Base-by-base conservation (phyloP, 768 basidiomycete species). In the Rhizopogon vulgaris region DNA sequence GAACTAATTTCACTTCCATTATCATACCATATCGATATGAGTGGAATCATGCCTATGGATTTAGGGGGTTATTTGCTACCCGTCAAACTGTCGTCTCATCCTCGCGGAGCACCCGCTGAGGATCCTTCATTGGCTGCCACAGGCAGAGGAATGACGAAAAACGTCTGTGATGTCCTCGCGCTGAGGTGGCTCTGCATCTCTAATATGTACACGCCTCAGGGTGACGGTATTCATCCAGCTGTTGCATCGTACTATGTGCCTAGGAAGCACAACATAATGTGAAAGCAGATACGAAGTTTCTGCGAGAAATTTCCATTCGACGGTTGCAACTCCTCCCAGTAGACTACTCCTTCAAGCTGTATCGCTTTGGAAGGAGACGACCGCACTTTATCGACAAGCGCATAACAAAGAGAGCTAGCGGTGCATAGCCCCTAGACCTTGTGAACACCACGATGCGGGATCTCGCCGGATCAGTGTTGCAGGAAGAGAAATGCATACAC, bases 401-500 rank as follows among this genome's bases (percentile, higher is more conserved):
- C 32, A 24, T 32, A 22, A 34, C 32, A 46, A 34, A 14, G 45
- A 46, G 32, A 32, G 12, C 25, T 34, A 24, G 45, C 32, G 32
- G 28, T 46, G 45, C 45, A 46, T 46, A 18, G 36, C 45, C 45
- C 45, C 45, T 34, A 45, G 43, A 32, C 43, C 43, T 45, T 32
- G 43, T 32, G 43, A 45, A 45, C 18, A 34, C 45, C 45, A 46
- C 36, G 45, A 22, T 46, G 45, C 45, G 32, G 15, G 14, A 18
- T 34, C 32, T 45, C 43, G 32, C 30, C 32, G 45, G 32, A 46
- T 46, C 45, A 46, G 45, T 46, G 12, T 14, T 46, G 17, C 45
- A 46, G 45, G 22, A 46, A 22, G 15, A 32, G 45, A 22, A 22
- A 17, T 8, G 45, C 18, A 22, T 10, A 32, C 43, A 36, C 45